Conservation (phyloP, 768 basidiomycete species). For the Lactifluus subvellereus region DNA sequence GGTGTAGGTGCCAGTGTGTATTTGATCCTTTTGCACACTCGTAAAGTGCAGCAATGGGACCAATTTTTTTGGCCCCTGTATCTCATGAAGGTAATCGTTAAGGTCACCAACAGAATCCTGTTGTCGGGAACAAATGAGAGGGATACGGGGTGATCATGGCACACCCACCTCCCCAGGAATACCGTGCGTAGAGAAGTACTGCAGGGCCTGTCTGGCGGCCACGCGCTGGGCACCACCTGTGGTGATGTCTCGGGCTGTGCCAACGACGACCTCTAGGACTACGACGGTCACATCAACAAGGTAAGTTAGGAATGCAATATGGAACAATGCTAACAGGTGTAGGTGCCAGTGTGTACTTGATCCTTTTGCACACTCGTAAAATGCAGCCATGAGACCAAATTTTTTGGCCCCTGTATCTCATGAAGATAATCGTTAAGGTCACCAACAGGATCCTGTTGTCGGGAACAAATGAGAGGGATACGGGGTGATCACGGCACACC, state of each 20-base stretch:
- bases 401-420: background rate
- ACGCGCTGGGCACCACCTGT: too few relatives aligned
- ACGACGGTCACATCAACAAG: too few relatives aligned
- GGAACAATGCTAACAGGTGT: too few relatives aligned
- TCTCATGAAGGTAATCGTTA: background rate
- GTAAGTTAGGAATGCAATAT: background rate
- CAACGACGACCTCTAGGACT: too few relatives aligned
- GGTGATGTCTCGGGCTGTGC: too few relatives aligned
- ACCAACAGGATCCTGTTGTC: background rate
- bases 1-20: background rate
- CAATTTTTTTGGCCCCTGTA: too few relatives aligned
- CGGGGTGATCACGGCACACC: background rate
- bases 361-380: background rate
- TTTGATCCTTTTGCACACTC: background rate
- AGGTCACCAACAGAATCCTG: slow-evolving; percentile 1
- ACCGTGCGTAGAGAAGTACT: too few relatives aligned
- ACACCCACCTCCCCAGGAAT: too few relatives aligned
- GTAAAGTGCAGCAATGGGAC: background rate
- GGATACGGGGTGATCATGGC: background rate
- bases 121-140: background rate
- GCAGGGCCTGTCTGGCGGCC: too few relatives aligned
- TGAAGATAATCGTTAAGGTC: slow-evolving; percentile 8
- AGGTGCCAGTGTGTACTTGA: background rate
- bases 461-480: background rate
- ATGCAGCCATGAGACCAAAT: background rate